A percentile compares a stretch with the other conserved stretches of the same genome.
phyloP scores from a whole-genome alignment of 2,329 filamentous ascomycete species.

The Fusarium algeriense region DNA sequence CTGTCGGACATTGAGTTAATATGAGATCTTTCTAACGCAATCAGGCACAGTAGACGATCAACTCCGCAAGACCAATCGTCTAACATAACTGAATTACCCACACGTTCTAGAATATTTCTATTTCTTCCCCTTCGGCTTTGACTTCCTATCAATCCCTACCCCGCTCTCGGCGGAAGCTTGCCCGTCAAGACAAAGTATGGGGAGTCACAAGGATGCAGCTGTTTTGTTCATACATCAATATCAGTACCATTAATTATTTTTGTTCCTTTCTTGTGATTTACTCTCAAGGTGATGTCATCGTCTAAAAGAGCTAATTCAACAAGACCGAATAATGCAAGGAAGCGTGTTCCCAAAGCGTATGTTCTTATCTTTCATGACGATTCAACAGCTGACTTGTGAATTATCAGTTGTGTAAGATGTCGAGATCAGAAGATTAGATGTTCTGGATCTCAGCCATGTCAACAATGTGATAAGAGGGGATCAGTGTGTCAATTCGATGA shows the following conservation, averaged over 20 bases:
- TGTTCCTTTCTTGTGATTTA: neutral
- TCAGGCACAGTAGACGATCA: slow-evolving; percentile 33
- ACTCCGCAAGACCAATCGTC: slow-evolving; percentile 22
- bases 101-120: slow-evolving; percentile 25
- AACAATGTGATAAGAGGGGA: slow-evolving; percentile 32
- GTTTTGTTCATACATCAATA: slow-evolving; percentile 14
- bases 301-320: slow-evolving; percentile 12
- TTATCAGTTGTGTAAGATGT: slow-evolving; percentile 33
- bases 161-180: slow-evolving; percentile 20
- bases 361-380: neutral
- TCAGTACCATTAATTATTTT: neutral
- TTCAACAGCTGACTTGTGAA: neutral
- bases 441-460: slow-evolving; percentile 30
- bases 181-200: neutral
- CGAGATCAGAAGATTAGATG: slow-evolving; percentile 40
- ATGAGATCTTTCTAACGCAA: slow-evolving; percentile 24
- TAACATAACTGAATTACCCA: neutral
- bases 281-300: slow-evolving; percentile 13
- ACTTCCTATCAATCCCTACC: slow-evolving; percentile 18
- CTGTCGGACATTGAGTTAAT: neutral
- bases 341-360: slow-evolving; percentile 35
- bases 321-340: slow-evolving; percentile 28
- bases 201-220: neutral
- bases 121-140: slow-evolving; percentile 2
- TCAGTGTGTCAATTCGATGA: slow-evolving; percentile 31